Percentiles rank a stretch among this genome's conserved stretches.
Evolutionary conservation across 2,329 filamentous ascomycete species (phyloP).

Genomic region (Calycina herbarum): DNA sequence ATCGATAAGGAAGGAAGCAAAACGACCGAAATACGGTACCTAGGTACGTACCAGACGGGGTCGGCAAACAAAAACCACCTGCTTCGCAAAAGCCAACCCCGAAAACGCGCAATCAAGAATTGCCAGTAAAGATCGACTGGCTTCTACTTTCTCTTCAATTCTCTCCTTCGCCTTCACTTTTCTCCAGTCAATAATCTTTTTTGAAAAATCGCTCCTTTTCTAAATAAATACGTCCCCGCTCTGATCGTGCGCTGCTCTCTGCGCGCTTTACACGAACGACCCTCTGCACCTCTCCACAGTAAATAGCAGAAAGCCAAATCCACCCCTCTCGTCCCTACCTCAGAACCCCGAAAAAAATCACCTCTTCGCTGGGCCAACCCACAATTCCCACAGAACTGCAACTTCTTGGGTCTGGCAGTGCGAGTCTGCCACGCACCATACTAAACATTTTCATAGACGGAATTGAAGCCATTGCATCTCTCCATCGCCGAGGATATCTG

Average conservation of each 20-base stretch:
- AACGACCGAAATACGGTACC: neutral
- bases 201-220: neutral
- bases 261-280: neutral
- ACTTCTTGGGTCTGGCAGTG: neutral
- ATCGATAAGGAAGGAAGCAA: constrained; percentile 1
- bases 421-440: constrained; percentile 1
- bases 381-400: neutral
- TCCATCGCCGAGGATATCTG: neutral
- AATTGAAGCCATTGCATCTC: neutral
- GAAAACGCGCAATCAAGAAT: neutral
- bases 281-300: neutral
- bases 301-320: neutral
- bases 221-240: neutral
- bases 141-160: neutral
- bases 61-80: constrained; percentile 5
- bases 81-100: neutral
- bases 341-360: neutral
- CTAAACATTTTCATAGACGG: neutral
- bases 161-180: neutral
- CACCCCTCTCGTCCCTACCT: constrained; percentile 2
- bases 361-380: neutral
- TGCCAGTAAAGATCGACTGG: neutral
- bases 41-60: neutral
- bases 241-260: neutral
- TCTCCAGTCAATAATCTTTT: neutral